Evolutionary conservation across 257 asterid genomes (phyloP).

Genomic region (Echium plantagineum): DNA sequence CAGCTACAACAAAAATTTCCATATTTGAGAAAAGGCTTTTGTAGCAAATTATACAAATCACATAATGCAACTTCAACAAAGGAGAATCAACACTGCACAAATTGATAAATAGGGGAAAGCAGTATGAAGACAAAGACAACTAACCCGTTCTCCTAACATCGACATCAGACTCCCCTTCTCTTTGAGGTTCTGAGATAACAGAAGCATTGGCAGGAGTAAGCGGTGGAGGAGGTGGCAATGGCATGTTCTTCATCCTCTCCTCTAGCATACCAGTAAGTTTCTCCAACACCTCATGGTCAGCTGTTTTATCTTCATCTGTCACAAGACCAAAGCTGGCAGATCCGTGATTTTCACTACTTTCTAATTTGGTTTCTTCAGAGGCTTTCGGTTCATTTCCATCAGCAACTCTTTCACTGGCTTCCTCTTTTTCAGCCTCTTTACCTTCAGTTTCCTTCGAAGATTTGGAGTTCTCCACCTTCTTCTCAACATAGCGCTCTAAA

Average conservation of each 20-base stretch:
- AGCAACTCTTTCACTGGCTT: slow-evolving; percentile 35
- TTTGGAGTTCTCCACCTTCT: slow-evolving; percentile 46
- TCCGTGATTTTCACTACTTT: slow-evolving; percentile 32
- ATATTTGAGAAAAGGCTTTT: too few species aligned
- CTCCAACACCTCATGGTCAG: slow-evolving; percentile 59
- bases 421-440: slow-evolving; percentile 40
- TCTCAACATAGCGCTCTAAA: slow-evolving; percentile 65
- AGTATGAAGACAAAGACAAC: slow-evolving; percentile 4
- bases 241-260: slow-evolving; percentile 80
- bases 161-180: slow-evolving; percentile 52
- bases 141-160: slow-evolving; percentile 42
- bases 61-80: neutral
- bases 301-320: slow-evolving; percentile 63
- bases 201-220: slow-evolving; percentile 38
- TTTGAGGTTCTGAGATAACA: slow-evolving; percentile 48
- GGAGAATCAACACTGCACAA: neutral
- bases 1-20: slow-evolving; percentile 11
- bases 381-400: slow-evolving; percentile 33
- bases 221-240: slow-evolving; percentile 80
- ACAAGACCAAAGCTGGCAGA: slow-evolving; percentile 65
- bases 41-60: neutral
- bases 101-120: slow-evolving; percentile 1
- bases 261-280: slow-evolving; percentile 68
- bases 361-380: slow-evolving; percentile 30
- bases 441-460: slow-evolving; percentile 32